Conservation (phyloP, 2,329 filamentous ascomycete genomes). For the Alternaria sp. region DNA sequence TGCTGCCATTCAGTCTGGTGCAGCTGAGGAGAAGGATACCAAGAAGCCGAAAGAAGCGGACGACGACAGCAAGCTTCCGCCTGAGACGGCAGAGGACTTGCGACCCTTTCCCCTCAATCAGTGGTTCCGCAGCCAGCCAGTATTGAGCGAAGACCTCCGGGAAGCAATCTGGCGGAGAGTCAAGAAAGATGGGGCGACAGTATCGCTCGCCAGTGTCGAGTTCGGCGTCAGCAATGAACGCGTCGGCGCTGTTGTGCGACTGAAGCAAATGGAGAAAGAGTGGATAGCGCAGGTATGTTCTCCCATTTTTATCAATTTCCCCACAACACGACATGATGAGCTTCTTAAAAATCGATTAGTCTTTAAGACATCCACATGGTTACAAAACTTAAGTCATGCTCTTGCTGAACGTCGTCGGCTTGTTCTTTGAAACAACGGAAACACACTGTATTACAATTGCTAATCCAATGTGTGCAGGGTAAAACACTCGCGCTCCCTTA, state of each 20-base stretch:
- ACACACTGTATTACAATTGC: slow-evolving; percentile 1
- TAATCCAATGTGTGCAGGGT: slow-evolving; percentile 60
- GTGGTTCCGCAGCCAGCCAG: slow-evolving; percentile 71
- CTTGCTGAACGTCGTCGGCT: slow-evolving; percentile 66
- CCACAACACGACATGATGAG: slow-evolving; percentile 65
- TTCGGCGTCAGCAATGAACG: slow-evolving; percentile 81
- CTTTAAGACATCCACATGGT: slow-evolving; percentile 97
- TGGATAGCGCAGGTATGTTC: slow-evolving; percentile 76
- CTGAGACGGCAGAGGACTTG: slow-evolving; percentile 43
- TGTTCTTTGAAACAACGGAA: not conserved
- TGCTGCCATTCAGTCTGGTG: slow-evolving; percentile 26
- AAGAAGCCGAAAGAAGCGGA: slow-evolving; percentile 15
- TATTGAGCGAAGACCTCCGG: slow-evolving; percentile 75
- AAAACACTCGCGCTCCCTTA: slow-evolving; percentile 81
- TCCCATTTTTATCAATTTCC: not conserved
- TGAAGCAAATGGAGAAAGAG: slow-evolving; percentile 85
- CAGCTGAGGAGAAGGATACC: slow-evolving; percentile 25
- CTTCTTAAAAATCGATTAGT: slow-evolving; percentile 90
- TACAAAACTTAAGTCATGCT: slow-evolving; percentile 75
- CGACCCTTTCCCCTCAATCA: slow-evolving; percentile 77
- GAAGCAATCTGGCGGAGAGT: slow-evolving; percentile 77
- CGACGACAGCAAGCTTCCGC: slow-evolving; percentile 34
- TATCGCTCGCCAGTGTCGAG: slow-evolving; percentile 79
- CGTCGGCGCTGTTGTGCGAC: slow-evolving; percentile 81
- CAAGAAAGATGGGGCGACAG: slow-evolving; percentile 64